These are phyloP conservation scores for Penicillium lagena DNA, from an alignment of 495 filamentous ascomycete genomes.

Conservation along the genomic window DNA sequence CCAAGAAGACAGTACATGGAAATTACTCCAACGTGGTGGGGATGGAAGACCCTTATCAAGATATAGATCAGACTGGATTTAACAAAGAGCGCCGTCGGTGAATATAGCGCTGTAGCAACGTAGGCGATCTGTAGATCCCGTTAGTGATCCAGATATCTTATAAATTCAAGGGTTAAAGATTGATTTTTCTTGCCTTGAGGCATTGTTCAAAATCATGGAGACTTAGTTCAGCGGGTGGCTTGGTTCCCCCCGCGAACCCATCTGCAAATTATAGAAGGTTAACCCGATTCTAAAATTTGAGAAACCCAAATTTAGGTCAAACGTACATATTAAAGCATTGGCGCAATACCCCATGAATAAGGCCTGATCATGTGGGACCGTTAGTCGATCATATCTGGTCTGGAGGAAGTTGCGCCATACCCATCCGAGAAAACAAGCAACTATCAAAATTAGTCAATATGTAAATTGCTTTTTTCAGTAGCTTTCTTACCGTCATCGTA, in stretches of 20 bases:
- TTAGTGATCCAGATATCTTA: background rate
- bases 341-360: conserved; percentile 6
- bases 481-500: conserved; percentile 7
- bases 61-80: conserved; percentile 24
- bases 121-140: conserved; percentile 6
- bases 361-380: background rate
- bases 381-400: background rate
- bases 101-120: conserved; percentile 19
- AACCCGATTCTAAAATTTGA: background rate
- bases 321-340: conserved; percentile 4
- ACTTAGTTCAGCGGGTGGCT: background rate
- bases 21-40: conserved; percentile 12
- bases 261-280: background rate
- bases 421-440: background rate
- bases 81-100: conserved; percentile 24
- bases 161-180: background rate
- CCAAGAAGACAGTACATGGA: conserved; percentile 20
- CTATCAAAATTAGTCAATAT: background rate
- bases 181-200: background rate
- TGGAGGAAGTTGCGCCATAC: background rate
- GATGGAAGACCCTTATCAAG: conserved; percentile 23
- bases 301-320: background rate
- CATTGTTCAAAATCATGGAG: background rate
- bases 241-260: background rate
- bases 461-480: background rate